Evolutionary conservation across 2,329 filamentous ascomycete species (phyloP), one percentile per base, ranked within the genome.

Genomic region (Colletotrichum limetticola): DNA sequence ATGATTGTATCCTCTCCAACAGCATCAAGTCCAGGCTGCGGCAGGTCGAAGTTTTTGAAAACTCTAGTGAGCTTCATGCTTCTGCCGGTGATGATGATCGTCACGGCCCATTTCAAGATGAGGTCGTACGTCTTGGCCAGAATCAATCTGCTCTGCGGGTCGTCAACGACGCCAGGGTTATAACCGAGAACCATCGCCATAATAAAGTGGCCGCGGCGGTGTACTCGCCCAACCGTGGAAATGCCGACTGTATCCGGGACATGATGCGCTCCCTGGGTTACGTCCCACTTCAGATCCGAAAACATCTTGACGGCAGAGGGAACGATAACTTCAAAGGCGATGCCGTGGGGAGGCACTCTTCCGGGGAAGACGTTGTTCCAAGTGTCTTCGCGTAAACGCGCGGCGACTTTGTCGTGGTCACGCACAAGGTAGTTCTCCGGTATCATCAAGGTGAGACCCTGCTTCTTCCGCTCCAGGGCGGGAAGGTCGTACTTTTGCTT

Each of bases 351-450:
- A 1, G 11, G 22, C 8, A 8, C 8, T 22, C 19, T 32, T n/a
- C 57, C 32, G 19, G 57, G 57, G 12, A 60, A 60, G 30, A 60
- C 32, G 11, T 26, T 19, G 30, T 60, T 30, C 57, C 57, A 60
- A 4, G 37, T 60, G 9, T 42, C 12, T n/a, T 60, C 32, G 12
- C 57, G 57, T 2, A 14, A n/a, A 16, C 24, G 32, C 19, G 16
- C 22, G 6, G 57, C 4, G 5, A 11, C 14, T 9, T 24, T 12
- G 30, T 22, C n/a, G 9, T 7, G 8, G 26, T 35, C 32, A 1
- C 57, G 57, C 5, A n/a, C 11, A 30, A 60, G 35, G 11, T 9
- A 8, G 3, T n/a, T 22, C 6, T 60, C 57, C 32, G 4, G 30
- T 16, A 16, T 22, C 32, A 42, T 14, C 57, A 60, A 3, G 5